These are phyloP conservation scores for Melanogaster broomeanus DNA, from an alignment of 768 basidiomycete species.

Conservation along the genomic window DNA sequence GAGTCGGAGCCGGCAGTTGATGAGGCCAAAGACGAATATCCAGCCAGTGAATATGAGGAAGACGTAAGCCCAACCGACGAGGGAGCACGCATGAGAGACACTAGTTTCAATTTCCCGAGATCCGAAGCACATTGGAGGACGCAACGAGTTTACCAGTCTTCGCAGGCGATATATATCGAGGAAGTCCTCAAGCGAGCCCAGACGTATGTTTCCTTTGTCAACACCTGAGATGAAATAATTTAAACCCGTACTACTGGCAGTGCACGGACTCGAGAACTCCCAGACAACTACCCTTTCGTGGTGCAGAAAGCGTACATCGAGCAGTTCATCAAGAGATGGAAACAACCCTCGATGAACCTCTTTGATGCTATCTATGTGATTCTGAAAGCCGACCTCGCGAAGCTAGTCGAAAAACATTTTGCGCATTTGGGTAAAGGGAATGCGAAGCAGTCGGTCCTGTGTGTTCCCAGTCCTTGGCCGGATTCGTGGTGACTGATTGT, in stretches of 20 bases:
- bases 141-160: too few species aligned
- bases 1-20: too few species aligned
- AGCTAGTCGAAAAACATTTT: conserved; percentile 51
- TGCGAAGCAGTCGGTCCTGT: conserved; percentile 49
- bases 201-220: conserved; percentile 35
- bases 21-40: too few species aligned
- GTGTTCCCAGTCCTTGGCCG: conserved; percentile 9
- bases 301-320: conserved; percentile 54
- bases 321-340: conserved; percentile 47
- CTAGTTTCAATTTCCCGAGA: too few species aligned
- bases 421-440: conserved; percentile 48
- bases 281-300: conserved; percentile 62
- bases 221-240: not conserved
- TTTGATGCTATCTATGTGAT: conserved; percentile 40
- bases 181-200: conserved; percentile 48
- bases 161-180: conserved; percentile 49
- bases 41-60: too few species aligned
- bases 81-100: too few species aligned
- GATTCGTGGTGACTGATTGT: not conserved
- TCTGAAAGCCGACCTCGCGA: conserved; percentile 38
- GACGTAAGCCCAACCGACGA: too few species aligned
- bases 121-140: too few species aligned
- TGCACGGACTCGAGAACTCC: conserved; percentile 66
- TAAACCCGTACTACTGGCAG: conserved; percentile 38
- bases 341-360: conserved; percentile 42